Base-by-base conservation (phyloP, 2,329 filamentous ascomycete species). In the Paracamarosporium sp. region DNA sequence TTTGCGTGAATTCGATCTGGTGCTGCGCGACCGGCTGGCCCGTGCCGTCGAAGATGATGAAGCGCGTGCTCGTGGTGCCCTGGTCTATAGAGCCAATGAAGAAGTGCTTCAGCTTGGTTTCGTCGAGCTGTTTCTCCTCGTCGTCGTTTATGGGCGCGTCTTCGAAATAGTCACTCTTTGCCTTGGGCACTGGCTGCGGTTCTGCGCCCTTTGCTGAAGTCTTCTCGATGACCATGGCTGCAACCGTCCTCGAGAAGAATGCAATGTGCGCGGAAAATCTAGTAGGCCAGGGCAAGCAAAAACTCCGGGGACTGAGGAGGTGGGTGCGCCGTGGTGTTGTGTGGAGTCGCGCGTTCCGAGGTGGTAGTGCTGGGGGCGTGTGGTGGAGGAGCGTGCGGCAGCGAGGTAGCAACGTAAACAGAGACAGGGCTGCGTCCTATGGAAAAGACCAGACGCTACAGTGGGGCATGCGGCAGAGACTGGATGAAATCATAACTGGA, bases 11-110 rank as follows among this genome's bases (percentile, higher is more conserved):
- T 75, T 96, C 92, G 64, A 93, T 88, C 78, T 96, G 93, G 74
- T 96, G 92, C 66, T 88, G 89, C 35, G 90, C 92, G 43, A 95
- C 85, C 4, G 91, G 90, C 57, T 90, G 87, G 54, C 93, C 92
- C 40, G 85, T 80, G 63, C 87, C 87, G 77, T 96, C 88, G 80
- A 97, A 97, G 72, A 97, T 93, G 67, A 97, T 85, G 78, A 97
- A 97, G 35, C 93, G 86, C 31, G 92, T 91, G 57, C 90, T 94
- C 30, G 93, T 97, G 12, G 93, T 97, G 57, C 93, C 93, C 71
- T 96, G 92, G 73, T 97, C 93, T 73, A 97, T 93, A 66, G 90
- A 91, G 59, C 92, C 93, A 59, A 96, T 89, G 70, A 91, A 96
- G 79, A 86, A 86, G 55, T 88, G 78, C 38, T 80, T 75, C 53